Evolutionary conservation across 495 filamentous ascomycete species (phyloP).

Genomic region (Margaritispora aquatica): DNA sequence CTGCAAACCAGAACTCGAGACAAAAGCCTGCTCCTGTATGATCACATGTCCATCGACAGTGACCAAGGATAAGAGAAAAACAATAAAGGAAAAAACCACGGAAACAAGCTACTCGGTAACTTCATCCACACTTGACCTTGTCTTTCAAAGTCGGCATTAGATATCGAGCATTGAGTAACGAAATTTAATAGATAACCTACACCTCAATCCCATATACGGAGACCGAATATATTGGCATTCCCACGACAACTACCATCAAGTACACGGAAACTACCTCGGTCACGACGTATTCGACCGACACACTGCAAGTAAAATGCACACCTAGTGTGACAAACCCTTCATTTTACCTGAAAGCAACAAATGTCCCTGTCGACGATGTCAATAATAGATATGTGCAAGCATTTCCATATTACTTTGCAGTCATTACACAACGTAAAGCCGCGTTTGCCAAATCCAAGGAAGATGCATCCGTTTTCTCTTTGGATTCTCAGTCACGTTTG

Average conservation of each 20-base stretch:
- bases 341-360: background rate
- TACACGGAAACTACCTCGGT: background rate
- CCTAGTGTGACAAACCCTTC: background rate
- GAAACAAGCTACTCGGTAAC: background rate
- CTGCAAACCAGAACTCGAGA: background rate
- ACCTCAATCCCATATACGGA: background rate
- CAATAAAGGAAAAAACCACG: background rate
- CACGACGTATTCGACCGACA: background rate
- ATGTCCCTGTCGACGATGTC: background rate
- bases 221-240: background rate
- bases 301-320: background rate
- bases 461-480: background rate
- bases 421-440: background rate
- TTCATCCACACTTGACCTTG: no score
- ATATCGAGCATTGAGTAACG: background rate
- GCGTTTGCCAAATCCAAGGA: background rate
- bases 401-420: background rate
- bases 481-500: background rate
- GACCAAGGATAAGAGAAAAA: conserved; percentile 1
- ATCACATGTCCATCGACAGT: background rate
- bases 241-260: background rate
- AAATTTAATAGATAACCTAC: background rate
- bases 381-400: background rate
- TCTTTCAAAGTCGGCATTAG: no score
- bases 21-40: background rate